These are phyloP conservation scores for Telfairia occidentalis DNA, from an alignment of 331 rosid species.

Conservation along the genomic window DNA sequence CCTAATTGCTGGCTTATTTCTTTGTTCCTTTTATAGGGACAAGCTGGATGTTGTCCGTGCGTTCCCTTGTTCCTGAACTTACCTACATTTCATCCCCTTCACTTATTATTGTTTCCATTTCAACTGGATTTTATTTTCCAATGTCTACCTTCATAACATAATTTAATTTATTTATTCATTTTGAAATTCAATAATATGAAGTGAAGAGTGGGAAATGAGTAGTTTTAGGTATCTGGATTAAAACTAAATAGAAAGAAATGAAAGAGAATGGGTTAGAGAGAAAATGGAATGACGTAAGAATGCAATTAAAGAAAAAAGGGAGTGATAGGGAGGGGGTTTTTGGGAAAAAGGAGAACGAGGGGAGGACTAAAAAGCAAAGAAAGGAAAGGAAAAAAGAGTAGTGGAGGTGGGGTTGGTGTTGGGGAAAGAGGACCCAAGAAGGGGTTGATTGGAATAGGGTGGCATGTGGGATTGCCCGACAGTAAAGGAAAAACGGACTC, in stretches of 20 bases:
- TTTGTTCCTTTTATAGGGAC: slow-evolving; percentile 12
- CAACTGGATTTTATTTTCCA: background rate
- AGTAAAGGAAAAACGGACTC: slow-evolving; percentile 10
- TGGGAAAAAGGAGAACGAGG: background rate
- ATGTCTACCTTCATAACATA: background rate
- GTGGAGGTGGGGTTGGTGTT: slow-evolving; percentile 1
- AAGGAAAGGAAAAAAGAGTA: background rate
- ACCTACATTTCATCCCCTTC: slow-evolving; percentile 5
- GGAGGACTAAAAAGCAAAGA: background rate
- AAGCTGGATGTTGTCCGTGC: background rate
- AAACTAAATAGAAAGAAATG: background rate
- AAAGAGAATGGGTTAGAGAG: background rate
- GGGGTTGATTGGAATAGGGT: slow-evolving; percentile 3
- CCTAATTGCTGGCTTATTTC: background rate
- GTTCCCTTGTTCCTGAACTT: background rate
- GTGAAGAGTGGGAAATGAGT: background rate
- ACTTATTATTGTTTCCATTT: background rate
- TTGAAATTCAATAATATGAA: background rate
- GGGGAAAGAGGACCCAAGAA: slow-evolving; percentile 1
- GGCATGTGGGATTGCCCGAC: slow-evolving; percentile 10
- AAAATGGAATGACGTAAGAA: background rate
- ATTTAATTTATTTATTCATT: background rate
- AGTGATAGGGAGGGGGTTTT: background rate
- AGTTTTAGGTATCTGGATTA: background rate
- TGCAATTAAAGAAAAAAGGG: background rate